Percentiles rank a stretch among this genome's conserved stretches.
Evolutionary conservation across 1,284 basidiomycete species (phyloP).

Genomic region (Fereydounia khargensis): DNA sequence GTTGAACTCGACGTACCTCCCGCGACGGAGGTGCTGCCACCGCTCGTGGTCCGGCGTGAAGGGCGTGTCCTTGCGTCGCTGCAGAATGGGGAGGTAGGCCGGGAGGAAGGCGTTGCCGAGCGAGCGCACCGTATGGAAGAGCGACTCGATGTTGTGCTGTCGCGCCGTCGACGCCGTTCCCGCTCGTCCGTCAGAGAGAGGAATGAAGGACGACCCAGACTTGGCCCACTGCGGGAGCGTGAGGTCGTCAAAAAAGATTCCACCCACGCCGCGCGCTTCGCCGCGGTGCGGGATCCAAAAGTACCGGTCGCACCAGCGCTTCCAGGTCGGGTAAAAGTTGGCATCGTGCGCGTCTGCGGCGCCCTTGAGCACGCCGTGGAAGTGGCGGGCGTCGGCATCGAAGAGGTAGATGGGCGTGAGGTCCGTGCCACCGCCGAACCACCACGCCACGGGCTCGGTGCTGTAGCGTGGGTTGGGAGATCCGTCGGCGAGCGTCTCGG

Average conservation of each 20-base stretch:
- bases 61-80: slow-evolving; percentile 35
- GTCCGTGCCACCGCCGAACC: slow-evolving; percentile 98
- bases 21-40: slow-evolving; percentile 52
- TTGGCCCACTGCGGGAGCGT: slow-evolving; percentile 34
- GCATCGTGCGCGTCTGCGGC: slow-evolving; percentile 75
- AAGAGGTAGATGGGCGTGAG: slow-evolving; percentile 92
- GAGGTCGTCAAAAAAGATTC: slow-evolving; percentile 82
- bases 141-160: slow-evolving; percentile 42
- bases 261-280: slow-evolving; percentile 86
- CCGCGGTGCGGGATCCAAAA: slow-evolving; percentile 90
- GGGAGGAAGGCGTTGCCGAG: slow-evolving; percentile 54
- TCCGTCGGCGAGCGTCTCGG: slow-evolving; percentile 50
- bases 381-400: slow-evolving; percentile 80
- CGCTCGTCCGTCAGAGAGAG: slow-evolving; percentile 38
- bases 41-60: slow-evolving; percentile 32
- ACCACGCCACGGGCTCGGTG: slow-evolving; percentile 72
- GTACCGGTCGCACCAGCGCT: slow-evolving; percentile 96
- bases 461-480: slow-evolving; percentile 51
- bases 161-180: slow-evolving; percentile 5
- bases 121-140: slow-evolving; percentile 48
- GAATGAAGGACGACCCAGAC: slow-evolving; percentile 22
- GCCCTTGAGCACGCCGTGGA: slow-evolving; percentile 75
- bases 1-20: slow-evolving; percentile 56
- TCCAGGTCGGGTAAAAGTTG: slow-evolving; percentile 76
- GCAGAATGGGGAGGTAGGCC: slow-evolving; percentile 51